A percentile compares a stretch with the other conserved stretches of the same genome.
Conservation (phyloP, 331 rosid species). For the Quercus phellos region DNA sequence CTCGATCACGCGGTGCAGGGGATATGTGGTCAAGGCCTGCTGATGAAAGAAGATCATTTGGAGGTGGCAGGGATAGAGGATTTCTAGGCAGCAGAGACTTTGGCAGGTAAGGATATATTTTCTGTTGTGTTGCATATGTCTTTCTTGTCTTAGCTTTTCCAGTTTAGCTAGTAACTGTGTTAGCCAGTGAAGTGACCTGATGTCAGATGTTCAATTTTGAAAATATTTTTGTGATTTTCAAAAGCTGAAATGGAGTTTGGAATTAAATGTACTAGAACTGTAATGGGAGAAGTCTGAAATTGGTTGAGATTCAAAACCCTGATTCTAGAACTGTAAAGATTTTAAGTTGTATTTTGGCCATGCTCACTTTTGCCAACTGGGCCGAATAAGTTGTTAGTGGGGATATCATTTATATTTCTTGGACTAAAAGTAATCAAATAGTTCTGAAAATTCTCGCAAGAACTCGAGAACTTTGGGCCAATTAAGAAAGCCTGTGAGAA, state of each 20-base stretch:
- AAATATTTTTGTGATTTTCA: not conserved
- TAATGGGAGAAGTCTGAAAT: not conserved
- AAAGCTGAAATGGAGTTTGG: not conserved
- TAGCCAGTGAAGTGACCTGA: not conserved
- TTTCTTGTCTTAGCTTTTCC: not conserved
- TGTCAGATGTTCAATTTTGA: not conserved
- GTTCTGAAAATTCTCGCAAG: not conserved
- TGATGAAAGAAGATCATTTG: conserved; percentile 73
- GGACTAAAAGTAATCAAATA: not conserved
- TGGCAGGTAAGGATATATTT: conserved; percentile 52
- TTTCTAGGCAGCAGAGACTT: conserved; percentile 63
- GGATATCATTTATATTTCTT: not conserved
- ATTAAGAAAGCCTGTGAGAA: not conserved
- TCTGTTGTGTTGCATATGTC: conserved; percentile 4
- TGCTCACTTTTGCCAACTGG: too few species aligned
- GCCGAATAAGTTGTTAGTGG: not conserved
- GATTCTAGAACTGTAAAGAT: not conserved
- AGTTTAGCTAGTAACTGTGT: not conserved
- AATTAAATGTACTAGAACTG: not conserved
- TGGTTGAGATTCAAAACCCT: not conserved
- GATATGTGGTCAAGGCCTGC: conserved; percentile 60
- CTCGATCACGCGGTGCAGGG: conserved; percentile 73
- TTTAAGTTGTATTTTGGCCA: not conserved
- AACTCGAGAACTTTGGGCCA: not conserved
- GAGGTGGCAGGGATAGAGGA: conserved; percentile 69